Conservation (phyloP, 768 basidiomycete species). For the Rhizopogon vesiculosus region DNA sequence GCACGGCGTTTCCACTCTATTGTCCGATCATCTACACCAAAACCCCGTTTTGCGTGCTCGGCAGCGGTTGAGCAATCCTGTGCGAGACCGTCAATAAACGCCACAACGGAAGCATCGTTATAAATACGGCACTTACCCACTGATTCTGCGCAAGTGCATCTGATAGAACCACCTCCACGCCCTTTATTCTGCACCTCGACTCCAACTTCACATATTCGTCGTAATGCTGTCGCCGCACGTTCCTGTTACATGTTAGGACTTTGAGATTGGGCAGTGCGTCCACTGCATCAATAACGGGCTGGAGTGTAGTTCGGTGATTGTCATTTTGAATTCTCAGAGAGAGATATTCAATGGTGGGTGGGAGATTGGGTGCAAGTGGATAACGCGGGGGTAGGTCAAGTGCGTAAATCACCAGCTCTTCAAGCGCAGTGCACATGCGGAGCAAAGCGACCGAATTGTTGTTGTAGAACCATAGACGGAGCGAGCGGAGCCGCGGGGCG, state of each 20-base stretch:
- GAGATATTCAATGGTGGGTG: constrained; percentile 36
- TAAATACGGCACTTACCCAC: too few relatives aligned
- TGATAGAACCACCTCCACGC: constrained; percentile 23
- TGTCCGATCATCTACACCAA: too few relatives aligned
- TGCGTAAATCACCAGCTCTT: constrained; percentile 33
- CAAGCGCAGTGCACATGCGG: constrained; percentile 30
- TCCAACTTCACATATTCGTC: constrained; percentile 19
- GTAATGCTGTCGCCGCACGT: constrained; percentile 10
- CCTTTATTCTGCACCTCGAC: constrained; percentile 23
- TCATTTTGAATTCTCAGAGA: constrained; percentile 19
- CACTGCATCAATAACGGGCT: constrained; percentile 27
- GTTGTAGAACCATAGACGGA: constrained; percentile 36
- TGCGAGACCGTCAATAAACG: too few relatives aligned
- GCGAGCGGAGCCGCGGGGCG: constrained; percentile 32
- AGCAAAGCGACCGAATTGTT: constrained; percentile 28
- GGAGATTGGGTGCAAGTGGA: constrained; percentile 27
- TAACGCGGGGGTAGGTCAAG: constrained; percentile 28
- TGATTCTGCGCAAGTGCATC: constrained; percentile 13
- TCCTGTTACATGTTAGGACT: constrained; percentile 32
- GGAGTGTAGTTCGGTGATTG: constrained; percentile 18
- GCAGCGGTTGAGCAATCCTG: too few relatives aligned
- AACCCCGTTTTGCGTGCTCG: too few relatives aligned
- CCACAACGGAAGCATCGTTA: too few relatives aligned
- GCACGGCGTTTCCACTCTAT: too few relatives aligned
- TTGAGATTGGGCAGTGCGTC: constrained; percentile 29